Evolutionary conservation across 805 yeast species (phyloP), one percentile per base, ranked within the genome.

Genomic region (Ogataea chonburiensis): DNA sequence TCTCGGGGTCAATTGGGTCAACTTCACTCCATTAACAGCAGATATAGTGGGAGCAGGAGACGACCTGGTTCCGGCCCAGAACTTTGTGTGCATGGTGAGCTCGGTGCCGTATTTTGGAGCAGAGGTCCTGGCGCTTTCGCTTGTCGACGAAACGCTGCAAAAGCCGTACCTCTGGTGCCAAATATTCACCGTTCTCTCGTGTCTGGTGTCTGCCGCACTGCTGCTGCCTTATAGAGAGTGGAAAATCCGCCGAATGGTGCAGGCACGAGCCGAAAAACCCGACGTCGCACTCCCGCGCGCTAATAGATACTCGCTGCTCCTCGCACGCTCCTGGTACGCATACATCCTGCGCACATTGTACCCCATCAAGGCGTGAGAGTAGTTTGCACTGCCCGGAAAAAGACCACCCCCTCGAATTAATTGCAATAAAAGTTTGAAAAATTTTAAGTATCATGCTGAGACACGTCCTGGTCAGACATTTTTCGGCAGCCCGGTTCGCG

Each of bases 121-220:
- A 1, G 68, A 63, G 46, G 47, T 60, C 11, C 49, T 61, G 21
- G 66, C 57, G 4, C 50, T 63, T 18, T 44, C 49, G 17, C 32
- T 63, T 22, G 39, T 34, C 45, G 42, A 50, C 41, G 60, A 52
- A n/a, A 37, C 49, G n/a, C 32, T 49, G 8, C 24, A 23, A 3
- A 44, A 42, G 31, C 85, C 86, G 2, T 82, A 70, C 46, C 56
- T 74, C 14, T 70, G 79, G 48, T 68, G 84, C 13, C 87, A 81
- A 50, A 67, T 79, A 1, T 77, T 79, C 48, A 75, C 77, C 10
- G 84, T 82, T 4, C 38, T 58, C 21, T 49, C 67, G 13, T 60
- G 75, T 33, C 70, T 72, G 34, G 53, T 70, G 7, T 60, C 61
- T 15, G 71, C 73, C 0, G 41, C 69, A 5, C 4, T 71, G 2